Evolutionary conservation across 2,329 filamentous ascomycete species (phyloP).

Genomic region (Pyrenophora teres): DNA sequence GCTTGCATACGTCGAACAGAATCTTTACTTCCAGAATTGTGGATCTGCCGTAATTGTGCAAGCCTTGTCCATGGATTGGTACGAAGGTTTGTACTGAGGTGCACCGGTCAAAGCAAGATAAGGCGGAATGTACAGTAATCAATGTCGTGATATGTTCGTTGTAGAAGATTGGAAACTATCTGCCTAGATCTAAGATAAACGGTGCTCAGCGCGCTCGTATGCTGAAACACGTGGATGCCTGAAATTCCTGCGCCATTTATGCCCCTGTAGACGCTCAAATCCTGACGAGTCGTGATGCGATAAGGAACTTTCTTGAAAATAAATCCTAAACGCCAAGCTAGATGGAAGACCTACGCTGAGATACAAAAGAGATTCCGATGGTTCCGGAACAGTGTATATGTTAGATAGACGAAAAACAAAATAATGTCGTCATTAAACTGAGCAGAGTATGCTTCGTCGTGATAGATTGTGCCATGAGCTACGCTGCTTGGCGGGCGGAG

Average conservation of each 20-base stretch:
- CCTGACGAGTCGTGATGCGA: conserved; percentile 5
- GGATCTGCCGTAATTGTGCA: neutral
- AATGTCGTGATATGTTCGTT: conserved; percentile 3
- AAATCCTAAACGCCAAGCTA: neutral
- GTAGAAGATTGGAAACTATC: neutral
- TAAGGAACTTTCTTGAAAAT: neutral
- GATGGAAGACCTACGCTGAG: neutral
- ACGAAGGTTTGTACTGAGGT: neutral
- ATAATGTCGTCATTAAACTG: conserved; percentile 4
- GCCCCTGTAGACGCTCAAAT: conserved; percentile 9
- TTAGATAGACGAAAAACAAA: neutral
- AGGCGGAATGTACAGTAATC: neutral
- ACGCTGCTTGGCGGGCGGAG: conserved; percentile 5
- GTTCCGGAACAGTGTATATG: neutral
- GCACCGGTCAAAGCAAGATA: neutral
- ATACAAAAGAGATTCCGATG: neutral
- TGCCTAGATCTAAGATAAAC: neutral
- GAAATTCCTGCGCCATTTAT: conserved; percentile 8
- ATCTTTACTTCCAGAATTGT: conserved; percentile 8
- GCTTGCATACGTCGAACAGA: conserved; percentile 10
- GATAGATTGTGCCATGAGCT: conserved; percentile 10
- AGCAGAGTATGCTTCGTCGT: conserved; percentile 14
- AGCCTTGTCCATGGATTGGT: neutral
- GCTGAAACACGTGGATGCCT: conserved; percentile 5
- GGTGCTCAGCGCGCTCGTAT: conserved; percentile 3